Base-by-base conservation (phyloP, 148 eudicot genomes). In the Rheum nobile region DNA sequence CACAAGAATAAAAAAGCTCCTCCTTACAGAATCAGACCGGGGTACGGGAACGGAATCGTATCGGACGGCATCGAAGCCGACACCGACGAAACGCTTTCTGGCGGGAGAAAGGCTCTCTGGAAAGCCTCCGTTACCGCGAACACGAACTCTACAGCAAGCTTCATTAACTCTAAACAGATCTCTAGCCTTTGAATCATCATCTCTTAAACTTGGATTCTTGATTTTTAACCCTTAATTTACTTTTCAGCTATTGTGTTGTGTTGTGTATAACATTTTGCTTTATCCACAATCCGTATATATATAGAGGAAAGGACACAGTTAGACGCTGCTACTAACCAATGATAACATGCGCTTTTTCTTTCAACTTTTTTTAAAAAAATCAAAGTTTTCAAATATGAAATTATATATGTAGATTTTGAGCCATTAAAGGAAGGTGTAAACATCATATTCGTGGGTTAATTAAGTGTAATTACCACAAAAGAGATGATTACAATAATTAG, bases 101-200 rank as follows among this genome's bases (percentile, higher is more conserved):
- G 17, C 16, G 16, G 34, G 32, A 57, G 34, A 4, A 59, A 59
- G 3, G 67, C 34, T 59, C 67, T 59, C 17, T 59, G 67, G 16
- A 59, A 26, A 34, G 72, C 72, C 3, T 34, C 44, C 0, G 72
- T 34, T 9, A 68, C 72, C 0, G 72, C 24, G 4, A 68, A 8
- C 12, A 68, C 72, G 28, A 68, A 68, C 44, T 68, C 9, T 4
- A 68, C 72, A 17, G 72, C 72, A 16, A 68, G 72, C 72, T 39
- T 68, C 41, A 68, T 39, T 1, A 68, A 39, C 44, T 39, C 44
- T 35, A 68, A 16, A 5, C 72, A 68, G 12, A 37, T 68, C 42
- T 68, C 72, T n/a, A 68, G 43, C 44, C 44, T 68, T 68, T 68
- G 72, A n/a, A 68, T 68, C 72, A 68, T 21, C 72, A 68, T 63